Evolutionary conservation across 2,329 filamentous ascomycete genomes (phyloP).

Genomic region (Endoconidiophora laricicola): DNA sequence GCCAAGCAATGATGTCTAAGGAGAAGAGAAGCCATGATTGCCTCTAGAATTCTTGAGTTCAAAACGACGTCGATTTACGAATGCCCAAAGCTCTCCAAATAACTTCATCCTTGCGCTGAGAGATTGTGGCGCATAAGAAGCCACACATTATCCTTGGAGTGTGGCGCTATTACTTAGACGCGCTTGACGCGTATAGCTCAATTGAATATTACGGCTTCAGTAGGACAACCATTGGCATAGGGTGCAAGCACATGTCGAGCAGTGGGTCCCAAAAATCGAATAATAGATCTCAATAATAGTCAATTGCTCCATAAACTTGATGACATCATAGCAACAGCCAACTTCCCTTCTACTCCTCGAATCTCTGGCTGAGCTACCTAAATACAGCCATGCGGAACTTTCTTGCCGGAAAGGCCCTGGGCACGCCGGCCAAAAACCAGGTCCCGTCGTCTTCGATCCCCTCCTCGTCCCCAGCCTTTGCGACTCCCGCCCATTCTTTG

Average conservation of each 20-base stretch:
- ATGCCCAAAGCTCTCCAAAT: too few relatives aligned
- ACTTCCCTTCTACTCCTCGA: not conserved
- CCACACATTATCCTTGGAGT: not conserved
- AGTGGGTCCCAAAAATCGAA: not conserved
- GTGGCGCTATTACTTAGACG: slow-evolving; percentile 3
- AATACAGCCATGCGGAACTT: slow-evolving; percentile 13
- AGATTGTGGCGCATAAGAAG: not conserved
- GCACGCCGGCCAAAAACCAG: slow-evolving; percentile 10
- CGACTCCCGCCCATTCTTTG: slow-evolving; percentile 67
- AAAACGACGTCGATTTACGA: too few relatives aligned
- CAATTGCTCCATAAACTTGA: not conserved
- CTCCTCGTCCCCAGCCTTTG: slow-evolving; percentile 82
- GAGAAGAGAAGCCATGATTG: slow-evolving; percentile 1
- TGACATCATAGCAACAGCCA: not conserved
- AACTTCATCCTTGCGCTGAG: slow-evolving; percentile 1
- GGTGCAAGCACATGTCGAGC: not conserved
- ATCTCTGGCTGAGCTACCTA: not conserved
- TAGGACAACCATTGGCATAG: not conserved
- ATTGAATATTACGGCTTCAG: slow-evolving; percentile 1
- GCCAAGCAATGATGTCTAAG: not conserved
- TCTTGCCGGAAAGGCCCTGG: slow-evolving; percentile 13
- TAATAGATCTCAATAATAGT: not conserved
- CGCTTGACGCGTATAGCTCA: slow-evolving; percentile 8
- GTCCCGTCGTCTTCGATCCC: slow-evolving; percentile 46
- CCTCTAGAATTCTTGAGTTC: not conserved